Conservation (phyloP, 2,329 filamentous ascomycete species). For the Verticillium dahliae region DNA sequence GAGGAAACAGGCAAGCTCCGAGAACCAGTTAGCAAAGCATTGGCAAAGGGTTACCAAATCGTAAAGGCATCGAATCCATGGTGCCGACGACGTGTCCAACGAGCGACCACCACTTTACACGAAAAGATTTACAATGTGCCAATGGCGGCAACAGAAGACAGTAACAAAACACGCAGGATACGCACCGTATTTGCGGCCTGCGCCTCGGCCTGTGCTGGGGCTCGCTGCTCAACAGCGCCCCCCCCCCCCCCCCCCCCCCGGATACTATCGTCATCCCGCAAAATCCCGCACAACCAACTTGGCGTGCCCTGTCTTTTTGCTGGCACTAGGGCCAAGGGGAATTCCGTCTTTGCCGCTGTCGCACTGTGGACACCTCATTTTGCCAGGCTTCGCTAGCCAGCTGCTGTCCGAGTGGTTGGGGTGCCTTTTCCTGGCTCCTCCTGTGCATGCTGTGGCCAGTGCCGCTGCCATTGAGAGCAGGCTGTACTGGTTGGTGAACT, state of each 20-base stretch:
- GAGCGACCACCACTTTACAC: not conserved
- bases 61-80: not conserved
- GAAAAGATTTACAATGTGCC: not conserved
- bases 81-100: not conserved
- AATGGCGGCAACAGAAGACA: not conserved
- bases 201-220: not conserved
- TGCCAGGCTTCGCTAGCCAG: not conserved
- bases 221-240: not conserved
- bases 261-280: not conserved
- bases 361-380: not conserved
- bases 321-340: not conserved
- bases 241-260: not conserved
- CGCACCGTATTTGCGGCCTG: not conserved
- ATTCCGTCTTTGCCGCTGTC: not conserved
- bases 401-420: not conserved
- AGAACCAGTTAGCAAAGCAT: not conserved
- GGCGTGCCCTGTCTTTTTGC: not conserved
- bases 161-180: not conserved
- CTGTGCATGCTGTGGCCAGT: not conserved
- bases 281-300: slow-evolving; percentile 1
- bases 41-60: not conserved
- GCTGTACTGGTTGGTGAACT: not conserved
- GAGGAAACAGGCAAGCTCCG: not conserved
- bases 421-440: not conserved
- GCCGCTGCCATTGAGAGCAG: not conserved